These are phyloP conservation scores for Pleurotus sapidus DNA, from an alignment of 768 basidiomycete genomes.

Conservation along the genomic window DNA sequence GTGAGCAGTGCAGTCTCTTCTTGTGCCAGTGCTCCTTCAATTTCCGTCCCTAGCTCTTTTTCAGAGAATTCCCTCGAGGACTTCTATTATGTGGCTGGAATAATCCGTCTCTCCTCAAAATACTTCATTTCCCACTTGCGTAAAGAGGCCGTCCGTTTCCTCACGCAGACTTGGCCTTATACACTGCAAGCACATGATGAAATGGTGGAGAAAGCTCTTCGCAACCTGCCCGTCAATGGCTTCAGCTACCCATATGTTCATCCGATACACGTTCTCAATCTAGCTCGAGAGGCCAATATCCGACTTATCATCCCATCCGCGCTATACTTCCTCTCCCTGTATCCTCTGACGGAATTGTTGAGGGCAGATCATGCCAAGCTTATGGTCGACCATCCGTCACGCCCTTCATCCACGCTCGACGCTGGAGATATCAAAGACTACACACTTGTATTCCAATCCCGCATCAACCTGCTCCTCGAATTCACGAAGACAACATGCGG, in stretches of 20 bases:
- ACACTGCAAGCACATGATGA: conserved; percentile 54
- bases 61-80: conserved; percentile 39
- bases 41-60: conserved; percentile 27
- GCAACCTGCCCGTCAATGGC: conserved; percentile 35
- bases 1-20: conserved; percentile 30
- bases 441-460: conserved; percentile 56
- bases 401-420: conserved; percentile 41
- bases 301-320: conserved; percentile 46
- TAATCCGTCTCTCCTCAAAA: conserved; percentile 57
- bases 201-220: conserved; percentile 50
- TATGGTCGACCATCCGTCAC: conserved; percentile 41
- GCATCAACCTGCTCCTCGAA: conserved; percentile 42
- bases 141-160: conserved; percentile 44
- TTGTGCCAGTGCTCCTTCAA: not conserved
- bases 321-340: conserved; percentile 57
- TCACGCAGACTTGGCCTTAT: conserved; percentile 49
- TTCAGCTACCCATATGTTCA: conserved; percentile 58
- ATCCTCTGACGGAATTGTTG: conserved; percentile 47
- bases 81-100: conserved; percentile 54
- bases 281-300: conserved; percentile 49
- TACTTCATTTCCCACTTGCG: conserved; percentile 55
- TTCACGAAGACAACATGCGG: conserved; percentile 43
- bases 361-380: conserved; percentile 54
- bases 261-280: conserved; percentile 54
- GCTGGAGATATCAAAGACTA: conserved; percentile 44